These are phyloP conservation scores for Lippia alba DNA, from an alignment of 305 asterid genomes.

Conservation along the genomic window DNA sequence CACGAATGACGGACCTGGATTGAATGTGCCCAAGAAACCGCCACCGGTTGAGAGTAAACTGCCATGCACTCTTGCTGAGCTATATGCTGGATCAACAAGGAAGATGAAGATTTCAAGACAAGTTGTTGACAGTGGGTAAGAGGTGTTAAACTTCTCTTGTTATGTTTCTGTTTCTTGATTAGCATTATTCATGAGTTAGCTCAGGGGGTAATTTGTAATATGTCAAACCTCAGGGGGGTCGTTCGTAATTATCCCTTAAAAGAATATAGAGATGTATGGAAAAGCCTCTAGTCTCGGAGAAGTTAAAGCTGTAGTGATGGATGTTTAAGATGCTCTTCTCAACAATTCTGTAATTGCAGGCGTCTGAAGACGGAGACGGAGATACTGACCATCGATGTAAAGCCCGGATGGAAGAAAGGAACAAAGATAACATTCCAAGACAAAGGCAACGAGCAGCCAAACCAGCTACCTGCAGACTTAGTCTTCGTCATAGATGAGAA, in stretches of 20 bases:
- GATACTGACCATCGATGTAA: constrained; percentile 70
- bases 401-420: constrained; percentile 96
- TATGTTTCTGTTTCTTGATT: not conserved
- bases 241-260: too few relatives aligned
- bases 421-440: constrained; percentile 89
- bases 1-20: constrained; percentile 57
- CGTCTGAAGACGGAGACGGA: constrained; percentile 60
- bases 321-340: too few relatives aligned
- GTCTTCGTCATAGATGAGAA: constrained; percentile 87
- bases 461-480: constrained; percentile 86
- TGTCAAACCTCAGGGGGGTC: too few relatives aligned
- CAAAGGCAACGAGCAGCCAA: constrained; percentile 86
- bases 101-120: constrained; percentile 94
- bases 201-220: too few relatives aligned
- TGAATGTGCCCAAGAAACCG: constrained; percentile 67
- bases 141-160: not conserved
- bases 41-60: constrained; percentile 78
- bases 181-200: too few relatives aligned
- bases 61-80: constrained; percentile 84
- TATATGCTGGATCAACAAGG: constrained; percentile 80
- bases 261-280: too few relatives aligned
- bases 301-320: too few relatives aligned
- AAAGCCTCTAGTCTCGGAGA: too few relatives aligned
- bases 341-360: constrained; percentile 36
- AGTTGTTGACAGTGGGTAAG: constrained; percentile 72